Base-by-base conservation (phyloP, 345 rosid genomes). In the Noccaea bulbosa region DNA sequence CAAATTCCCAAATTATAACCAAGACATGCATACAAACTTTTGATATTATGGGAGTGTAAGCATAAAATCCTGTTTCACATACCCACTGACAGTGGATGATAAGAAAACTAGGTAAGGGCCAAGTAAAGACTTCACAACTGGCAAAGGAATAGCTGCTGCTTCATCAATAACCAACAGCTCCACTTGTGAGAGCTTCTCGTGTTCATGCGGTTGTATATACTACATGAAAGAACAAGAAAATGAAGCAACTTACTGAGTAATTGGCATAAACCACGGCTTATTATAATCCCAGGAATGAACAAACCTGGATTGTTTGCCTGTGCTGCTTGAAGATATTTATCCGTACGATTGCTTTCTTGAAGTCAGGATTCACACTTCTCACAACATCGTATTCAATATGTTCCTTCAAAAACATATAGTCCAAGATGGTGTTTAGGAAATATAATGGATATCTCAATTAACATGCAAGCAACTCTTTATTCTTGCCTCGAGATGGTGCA, bases 71-170 rank as follows among this genome's bases (percentile, higher is more conserved):
- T 32, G 63, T 70, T 17, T 48, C 41, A 60, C 84, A 71, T 89
- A 94, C 99, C 99, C 99, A 77, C 93, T 94, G 33, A 94, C 93
- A 37, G 99, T 94, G 48, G 99, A 91, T 67, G 99, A 94, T 70
- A 94, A 87, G 83, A 94, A 94, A 40, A 91, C 98, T 75, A 91
- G 74, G 80, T 91, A 94, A 61, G 97, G 96, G 61, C 99, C 99
- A 47, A 89, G 85, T 75, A 94, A 69, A 56, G 96, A 84, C 81
- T 88, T 94, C 73, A 94, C 96, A 81, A 94, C 80, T 35, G 98
- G 96, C 72, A 92, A 82, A 17, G 99, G 99, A 81, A 92, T 92
- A 60, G 99, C 98, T 74, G 99, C 99, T 63, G 99, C 99, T 88
- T 94, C 98, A 83, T 94, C 99, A 79, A 94, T 80, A 72, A 94